phyloP scores from a whole-genome alignment of 2,329 filamentous ascomycete genomes.

The Macroventuria anomochaeta region DNA sequence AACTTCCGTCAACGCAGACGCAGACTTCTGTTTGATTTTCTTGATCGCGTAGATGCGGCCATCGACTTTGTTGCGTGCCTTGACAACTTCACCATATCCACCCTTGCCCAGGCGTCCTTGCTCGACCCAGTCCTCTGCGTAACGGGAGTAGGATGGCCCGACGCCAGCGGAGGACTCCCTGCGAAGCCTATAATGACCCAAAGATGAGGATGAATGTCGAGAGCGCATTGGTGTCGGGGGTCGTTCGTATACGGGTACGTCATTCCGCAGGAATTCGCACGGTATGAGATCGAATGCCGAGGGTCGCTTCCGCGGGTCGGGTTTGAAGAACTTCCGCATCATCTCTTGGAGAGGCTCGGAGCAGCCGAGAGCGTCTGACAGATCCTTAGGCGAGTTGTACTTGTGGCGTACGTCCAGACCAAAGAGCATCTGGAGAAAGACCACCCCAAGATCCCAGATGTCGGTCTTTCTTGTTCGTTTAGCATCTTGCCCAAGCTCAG shows the following conservation, averaged over 20 bases:
- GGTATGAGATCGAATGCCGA: conserved; percentile 77
- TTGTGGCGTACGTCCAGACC: conserved; percentile 77
- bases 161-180: conserved; percentile 46
- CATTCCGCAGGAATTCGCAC: conserved; percentile 61
- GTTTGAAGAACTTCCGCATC: conserved; percentile 81
- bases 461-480: conserved; percentile 76
- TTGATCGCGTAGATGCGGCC: conserved; percentile 95
- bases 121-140: conserved; percentile 88
- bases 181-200: conserved; percentile 41
- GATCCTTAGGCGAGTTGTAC: conserved; percentile 77
- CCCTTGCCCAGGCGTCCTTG: conserved; percentile 88
- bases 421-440: conserved; percentile 93
- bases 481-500: conserved; percentile 72
- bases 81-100: conserved; percentile 95
- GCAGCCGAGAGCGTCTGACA: conserved; percentile 74
- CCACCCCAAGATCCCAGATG: conserved; percentile 91
- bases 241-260: conserved; percentile 52
- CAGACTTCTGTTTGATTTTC: conserved; percentile 85
- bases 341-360: conserved; percentile 81
- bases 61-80: conserved; percentile 92
- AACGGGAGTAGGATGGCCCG: conserved; percentile 68
- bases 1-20: conserved; percentile 76
- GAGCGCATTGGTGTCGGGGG: conserved; percentile 45
- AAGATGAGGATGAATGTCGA: conserved; percentile 46
- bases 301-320: conserved; percentile 82